A percentile compares a stretch with the other conserved stretches of the same genome.
phyloP scores from a whole-genome alignment of 2,329 filamentous ascomycete genomes.

The Fusarium subtropicale region DNA sequence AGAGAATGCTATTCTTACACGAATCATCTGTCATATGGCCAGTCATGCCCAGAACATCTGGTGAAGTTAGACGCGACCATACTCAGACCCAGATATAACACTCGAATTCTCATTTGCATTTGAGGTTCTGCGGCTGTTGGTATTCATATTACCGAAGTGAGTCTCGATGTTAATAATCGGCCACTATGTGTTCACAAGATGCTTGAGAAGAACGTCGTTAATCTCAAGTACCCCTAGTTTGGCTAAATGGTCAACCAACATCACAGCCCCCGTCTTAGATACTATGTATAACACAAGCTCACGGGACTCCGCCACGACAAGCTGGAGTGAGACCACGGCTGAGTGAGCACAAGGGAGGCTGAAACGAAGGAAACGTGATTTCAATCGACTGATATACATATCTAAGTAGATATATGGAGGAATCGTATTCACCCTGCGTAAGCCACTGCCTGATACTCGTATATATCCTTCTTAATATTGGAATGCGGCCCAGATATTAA shows the following conservation, averaged over 20 bases:
- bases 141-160: neutral
- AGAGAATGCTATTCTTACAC: neutral
- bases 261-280: neutral
- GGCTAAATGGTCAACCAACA: neutral
- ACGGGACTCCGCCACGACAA: neutral
- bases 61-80: neutral
- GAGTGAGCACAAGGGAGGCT: neutral
- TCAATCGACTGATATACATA: neutral
- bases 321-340: neutral
- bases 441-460: neutral
- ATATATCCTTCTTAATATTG: neutral
- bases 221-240: neutral
- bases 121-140: neutral
- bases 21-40: neutral
- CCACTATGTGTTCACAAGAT: neutral
- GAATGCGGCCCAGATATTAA: conserved; percentile 1
- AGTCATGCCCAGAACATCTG: neutral
- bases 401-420: neutral
- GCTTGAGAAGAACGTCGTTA: too few relatives aligned
- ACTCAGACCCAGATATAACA: neutral
- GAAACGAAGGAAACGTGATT: neutral
- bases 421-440: neutral
- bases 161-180: neutral
- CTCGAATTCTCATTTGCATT: neutral
- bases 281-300: neutral